Percentiles rank a stretch among this genome's conserved stretches.
Evolutionary conservation across 495 filamentous ascomycete species (phyloP).

Genomic region (Podospora didyma): DNA sequence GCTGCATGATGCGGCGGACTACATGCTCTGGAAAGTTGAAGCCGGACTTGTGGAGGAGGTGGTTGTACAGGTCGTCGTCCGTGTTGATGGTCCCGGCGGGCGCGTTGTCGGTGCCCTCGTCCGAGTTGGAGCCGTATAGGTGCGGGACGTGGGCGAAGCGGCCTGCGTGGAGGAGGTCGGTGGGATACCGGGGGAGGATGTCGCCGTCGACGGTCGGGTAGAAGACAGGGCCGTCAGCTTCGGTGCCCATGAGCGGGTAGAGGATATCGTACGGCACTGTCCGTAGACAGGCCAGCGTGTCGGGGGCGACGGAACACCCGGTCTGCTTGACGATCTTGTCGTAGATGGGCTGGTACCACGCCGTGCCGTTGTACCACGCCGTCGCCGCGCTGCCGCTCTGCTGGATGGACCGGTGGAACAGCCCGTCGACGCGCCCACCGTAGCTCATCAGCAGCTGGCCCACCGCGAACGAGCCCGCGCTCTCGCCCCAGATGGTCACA

Average conservation of each 20-base stretch:
- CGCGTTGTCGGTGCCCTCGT: slow-evolving; percentile 61
- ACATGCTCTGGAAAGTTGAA: slow-evolving; percentile 23
- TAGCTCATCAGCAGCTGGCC: slow-evolving; percentile 32
- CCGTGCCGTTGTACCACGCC: slow-evolving; percentile 31
- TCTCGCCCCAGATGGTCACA: slow-evolving; percentile 37
- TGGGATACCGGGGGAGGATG: slow-evolving; percentile 37
- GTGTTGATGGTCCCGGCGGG: slow-evolving; percentile 40
- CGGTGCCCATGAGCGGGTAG: slow-evolving; percentile 22
- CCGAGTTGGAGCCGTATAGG: slow-evolving; percentile 56
- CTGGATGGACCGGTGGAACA: slow-evolving; percentile 53
- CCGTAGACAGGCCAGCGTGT: slow-evolving; percentile 43
- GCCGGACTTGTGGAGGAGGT: slow-evolving; percentile 21
- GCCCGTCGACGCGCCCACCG: slow-evolving; percentile 38
- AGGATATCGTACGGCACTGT: slow-evolving; percentile 25
- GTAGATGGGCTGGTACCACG: slow-evolving; percentile 38
- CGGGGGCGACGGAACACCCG: slow-evolving; percentile 32
- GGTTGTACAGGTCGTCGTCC: slow-evolving; percentile 32
- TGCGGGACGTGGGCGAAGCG: slow-evolving; percentile 55
- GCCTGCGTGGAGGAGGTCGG: slow-evolving; percentile 23
- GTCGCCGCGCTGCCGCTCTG: slow-evolving; percentile 38
- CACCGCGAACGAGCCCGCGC: slow-evolving; percentile 33
- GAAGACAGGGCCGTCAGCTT: slow-evolving; percentile 23
- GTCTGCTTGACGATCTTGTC: slow-evolving; percentile 36
- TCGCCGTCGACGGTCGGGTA: slow-evolving; percentile 50
- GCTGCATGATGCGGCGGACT: slow-evolving; percentile 32